A percentile compares a stretch with the other conserved stretches of the same genome.
Evolutionary conservation across 345 rosid genomes (phyloP).

Genomic region (Aquilaria sinensis): DNA sequence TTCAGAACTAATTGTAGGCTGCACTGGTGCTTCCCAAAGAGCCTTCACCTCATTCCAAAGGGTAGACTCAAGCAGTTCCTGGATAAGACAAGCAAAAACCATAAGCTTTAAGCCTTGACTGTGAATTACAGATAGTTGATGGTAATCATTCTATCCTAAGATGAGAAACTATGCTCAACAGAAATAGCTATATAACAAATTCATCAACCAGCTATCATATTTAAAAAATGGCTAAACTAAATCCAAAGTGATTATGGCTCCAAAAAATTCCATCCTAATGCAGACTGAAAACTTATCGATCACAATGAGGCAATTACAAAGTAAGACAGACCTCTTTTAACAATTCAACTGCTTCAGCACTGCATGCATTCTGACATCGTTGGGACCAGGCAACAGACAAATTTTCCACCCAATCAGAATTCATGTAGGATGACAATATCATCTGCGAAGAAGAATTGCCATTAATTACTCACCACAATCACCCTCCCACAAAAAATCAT

Average conservation of each 20-base stretch:
- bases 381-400: constrained; percentile 63
- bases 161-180: not conserved
- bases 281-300: not conserved
- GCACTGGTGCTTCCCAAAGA: constrained; percentile 55
- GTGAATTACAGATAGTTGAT: too few species aligned
- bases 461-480: constrained; percentile 1
- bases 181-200: constrained; percentile 2
- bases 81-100: constrained; percentile 15
- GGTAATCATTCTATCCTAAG: not conserved
- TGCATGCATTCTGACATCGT: constrained; percentile 54
- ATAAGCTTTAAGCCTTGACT: constrained; percentile 6
- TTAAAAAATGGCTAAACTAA: too few species aligned
- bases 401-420: constrained; percentile 55
- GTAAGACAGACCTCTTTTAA: constrained; percentile 69
- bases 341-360: constrained; percentile 82
- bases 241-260: too few species aligned
- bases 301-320: constrained; percentile 1
- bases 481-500: too few species aligned
- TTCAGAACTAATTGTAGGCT: constrained; percentile 66
- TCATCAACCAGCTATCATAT: not conserved
- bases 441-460: constrained; percentile 46
- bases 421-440: constrained; percentile 59
- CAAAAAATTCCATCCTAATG: not conserved
- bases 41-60: constrained; percentile 80
- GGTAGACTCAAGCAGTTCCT: constrained; percentile 79